Base-by-base conservation (phyloP, 106 monocot species). In the Iris macrosiphon region DNA sequence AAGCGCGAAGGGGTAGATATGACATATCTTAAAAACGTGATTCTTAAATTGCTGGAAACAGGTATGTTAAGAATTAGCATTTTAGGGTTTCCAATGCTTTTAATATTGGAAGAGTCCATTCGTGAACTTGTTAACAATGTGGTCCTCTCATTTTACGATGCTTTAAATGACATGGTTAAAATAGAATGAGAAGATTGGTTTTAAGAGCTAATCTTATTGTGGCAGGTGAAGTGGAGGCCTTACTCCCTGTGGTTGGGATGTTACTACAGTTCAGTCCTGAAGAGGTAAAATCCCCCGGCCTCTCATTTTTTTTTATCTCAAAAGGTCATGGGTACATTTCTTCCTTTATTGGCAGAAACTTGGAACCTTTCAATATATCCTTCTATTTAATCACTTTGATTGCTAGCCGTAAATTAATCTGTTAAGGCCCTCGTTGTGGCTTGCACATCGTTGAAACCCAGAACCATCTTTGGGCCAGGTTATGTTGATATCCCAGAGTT, bases 1-100 rank as follows among this genome's bases (percentile, higher is more conserved):
- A 96, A 90, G 65, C 82, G 96, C 34, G 90, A 96, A 77, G 90
- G 86, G 25, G 72, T 96, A 42, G 96, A 96, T 67, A 83, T 90
- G 96, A 96, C 90, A 5, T 96, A 96, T 59, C 86, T 96, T 26
- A 96, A 96, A 70, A 96, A 96, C 62, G 89, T 96, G 49, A 80
- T 96, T 62, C 42, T 96, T 19, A 96, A 96, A 58, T 79, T 96
- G 32, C 89, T 96, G 67, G 96, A 96, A 72, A 96, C 96, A 68
- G 96, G 96, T 96, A 68, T 16, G 2, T 26, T 32, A 32, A 66
- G 55, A 61, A 3, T 33, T 25, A 56, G 4, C 27, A n/a, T 14
- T 45, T 32, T 8, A 45, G 5, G 19, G 21, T 19, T 60, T 15
- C 8, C 2, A 4, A 22, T 4, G 25, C n/a, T n/a, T 27, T 40